Evolutionary conservation across 2,329 filamentous ascomycete species (phyloP), one percentile per base, ranked within the genome.

Genomic region (Ophiostoma tasmaniense): DNA sequence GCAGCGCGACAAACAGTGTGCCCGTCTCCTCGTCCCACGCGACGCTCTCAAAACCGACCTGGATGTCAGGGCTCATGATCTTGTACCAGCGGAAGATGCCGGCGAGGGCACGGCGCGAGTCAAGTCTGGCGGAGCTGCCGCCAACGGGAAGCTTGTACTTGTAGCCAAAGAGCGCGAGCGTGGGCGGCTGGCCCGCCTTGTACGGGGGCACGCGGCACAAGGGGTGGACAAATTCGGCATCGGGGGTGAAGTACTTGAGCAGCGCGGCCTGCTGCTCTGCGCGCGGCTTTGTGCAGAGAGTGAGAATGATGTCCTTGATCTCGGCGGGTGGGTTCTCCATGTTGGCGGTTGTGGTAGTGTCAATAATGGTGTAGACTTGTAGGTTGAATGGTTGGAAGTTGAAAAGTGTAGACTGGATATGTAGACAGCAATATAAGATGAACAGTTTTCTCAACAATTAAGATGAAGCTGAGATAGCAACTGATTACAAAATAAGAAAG

Each of bases 31-130:
- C 80, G 75, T 96, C 91, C 74, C 88, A 91, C 20, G 89, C 90
- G 90, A 71, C 28, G 3, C 83, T 85, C 71, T 92, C 85, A 22
- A 97, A 81, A 1, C 84, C 79, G 14, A 94, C 79, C 61, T 88
- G 83, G 72, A 95, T 90, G 22, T 82, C 80, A 0, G 93, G 93
- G 71, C 88, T 92, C 75, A 96, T 81, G 72, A 94, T 90, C 75
- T 92, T 91, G 78, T 96, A 94, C 90, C 90, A 93, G 55, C 87
- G 86, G 75, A 92, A 96, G 69, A 96, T 89, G 73, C 84, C 82
- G 65, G 85, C 80, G 22, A 96, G 82, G 6, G 91, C 76, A 79
- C 83, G 87, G 61, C 91, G 83, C 11, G 90, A 93, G 89, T 85
- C 50, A 10, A 55, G 8, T 13, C 13, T 28, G 10, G 22, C 17